A percentile compares a stretch with the other conserved stretches of the same genome.
phyloP scores from a whole-genome alignment of 2,329 filamentous ascomycete species.

The Aspergillus aculeatus region DNA sequence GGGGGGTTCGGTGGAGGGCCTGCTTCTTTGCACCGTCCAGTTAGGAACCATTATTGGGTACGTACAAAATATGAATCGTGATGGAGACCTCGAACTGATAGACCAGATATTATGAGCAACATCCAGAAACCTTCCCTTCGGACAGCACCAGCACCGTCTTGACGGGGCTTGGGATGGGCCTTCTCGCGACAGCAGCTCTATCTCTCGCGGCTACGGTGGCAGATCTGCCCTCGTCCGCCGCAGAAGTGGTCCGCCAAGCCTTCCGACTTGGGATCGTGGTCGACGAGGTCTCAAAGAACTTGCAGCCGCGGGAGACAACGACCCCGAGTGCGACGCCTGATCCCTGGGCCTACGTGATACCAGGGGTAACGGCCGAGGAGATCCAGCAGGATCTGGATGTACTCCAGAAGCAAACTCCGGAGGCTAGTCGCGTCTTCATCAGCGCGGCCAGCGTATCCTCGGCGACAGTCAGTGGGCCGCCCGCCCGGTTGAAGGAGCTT shows the following conservation, averaged over 20 bases:
- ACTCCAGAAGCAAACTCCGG: conserved; percentile 19
- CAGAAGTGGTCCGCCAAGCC: conserved; percentile 45
- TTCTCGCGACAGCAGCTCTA: conserved; percentile 46
- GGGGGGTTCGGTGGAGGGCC: conserved; percentile 47
- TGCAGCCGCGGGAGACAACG: conserved; percentile 32
- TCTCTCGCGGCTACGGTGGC: conserved; percentile 39
- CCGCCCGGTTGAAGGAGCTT: conserved; percentile 22
- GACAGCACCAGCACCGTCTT: background rate
- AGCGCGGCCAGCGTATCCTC: conserved; percentile 22
- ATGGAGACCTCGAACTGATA: no score
- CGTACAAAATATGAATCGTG: no score
- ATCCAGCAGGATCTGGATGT: conserved; percentile 26
- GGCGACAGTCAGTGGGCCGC: conserved; percentile 29
- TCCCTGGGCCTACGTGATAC: conserved; percentile 30
- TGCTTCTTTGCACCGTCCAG: conserved; percentile 44
- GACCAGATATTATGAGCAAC: no score
- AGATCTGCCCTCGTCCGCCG: conserved; percentile 43
- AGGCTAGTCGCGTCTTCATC: conserved; percentile 23
- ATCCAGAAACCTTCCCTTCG: no score
- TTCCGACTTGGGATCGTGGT: conserved; percentile 51
- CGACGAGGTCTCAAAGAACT: conserved; percentile 42
- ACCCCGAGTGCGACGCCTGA: conserved; percentile 5
- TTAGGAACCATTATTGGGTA: conserved; percentile 49
- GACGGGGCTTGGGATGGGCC: conserved; percentile 47
- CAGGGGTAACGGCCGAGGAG: conserved; percentile 17